Evolutionary conservation across 176 grass and related monocot genomes (phyloP).

Genomic region (Oryza punctata): DNA sequence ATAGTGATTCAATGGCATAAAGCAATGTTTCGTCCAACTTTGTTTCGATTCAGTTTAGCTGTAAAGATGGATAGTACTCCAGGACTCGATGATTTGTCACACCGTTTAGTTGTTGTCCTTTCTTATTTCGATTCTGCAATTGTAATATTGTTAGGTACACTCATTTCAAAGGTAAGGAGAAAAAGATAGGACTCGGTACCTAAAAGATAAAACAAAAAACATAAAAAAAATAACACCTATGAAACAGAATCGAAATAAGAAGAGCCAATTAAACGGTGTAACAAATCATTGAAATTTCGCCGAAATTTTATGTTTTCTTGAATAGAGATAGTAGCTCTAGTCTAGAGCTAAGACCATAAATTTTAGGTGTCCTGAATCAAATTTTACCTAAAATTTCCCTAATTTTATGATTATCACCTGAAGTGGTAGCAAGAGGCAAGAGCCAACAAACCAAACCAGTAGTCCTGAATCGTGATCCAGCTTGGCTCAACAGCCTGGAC

Average conservation of each 20-base stretch:
- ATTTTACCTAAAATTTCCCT: not conserved
- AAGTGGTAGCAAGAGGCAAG: not conserved
- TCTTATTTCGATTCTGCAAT: not conserved
- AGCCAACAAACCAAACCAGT: not conserved
- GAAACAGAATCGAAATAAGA: not conserved
- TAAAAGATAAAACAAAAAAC: not conserved
- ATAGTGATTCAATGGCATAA: not conserved
- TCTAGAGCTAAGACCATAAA: no score
- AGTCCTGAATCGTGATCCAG: not conserved
- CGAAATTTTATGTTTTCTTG: no score
- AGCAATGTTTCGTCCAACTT: constrained; percentile 17
- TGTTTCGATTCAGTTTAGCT: constrained; percentile 13
- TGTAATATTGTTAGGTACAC: not conserved
- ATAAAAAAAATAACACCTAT: not conserved
- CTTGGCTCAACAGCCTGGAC: constrained; percentile 19
- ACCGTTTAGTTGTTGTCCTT: not conserved
- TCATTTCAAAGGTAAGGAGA: not conserved
- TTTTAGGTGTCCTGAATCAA: no score
- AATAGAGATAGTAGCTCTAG: no score
- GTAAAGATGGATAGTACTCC: not conserved
- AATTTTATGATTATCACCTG: not conserved
- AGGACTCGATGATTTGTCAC: not conserved
- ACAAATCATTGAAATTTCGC: not conserved
- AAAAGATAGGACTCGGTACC: not conserved
- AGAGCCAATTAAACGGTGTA: not conserved